Base-by-base conservation (phyloP, 805 yeast species). In the Wickerhamomyces alni region DNA sequence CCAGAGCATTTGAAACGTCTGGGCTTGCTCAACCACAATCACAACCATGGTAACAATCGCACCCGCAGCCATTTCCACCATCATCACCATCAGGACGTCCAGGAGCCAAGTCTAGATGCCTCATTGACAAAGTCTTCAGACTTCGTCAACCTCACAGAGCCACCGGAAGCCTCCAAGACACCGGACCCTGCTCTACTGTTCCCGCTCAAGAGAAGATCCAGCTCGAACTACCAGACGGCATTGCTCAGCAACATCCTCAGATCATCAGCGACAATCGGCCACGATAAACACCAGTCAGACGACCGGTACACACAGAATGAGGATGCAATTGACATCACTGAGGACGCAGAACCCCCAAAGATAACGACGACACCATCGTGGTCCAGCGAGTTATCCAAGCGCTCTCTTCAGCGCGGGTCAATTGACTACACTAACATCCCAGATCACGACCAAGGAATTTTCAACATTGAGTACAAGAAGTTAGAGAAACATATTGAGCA, bases 81-180 rank as follows among this genome's bases (percentile, higher is more conserved):
- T 21, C 28, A 26, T n/a, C 26, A 24, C 11, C 26, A 24, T 11
- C 26, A 24, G 8, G 26, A 24, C 10, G 26, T 11, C 8, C 26
- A 24, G 26, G 10, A 24, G 11, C 26, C 26, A 31, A 4, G 11
- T n/a, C 33, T 7, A 3, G 15, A 13, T 12, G 13, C 11, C 3
- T 16, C 25, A 16, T 6, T 22, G 4, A 35, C 30, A n/a, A 32
- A 25, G 7, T 41, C 44, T 5, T 38, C 47, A 16, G 45, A 44
- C 12, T 42, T 30, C 18, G 11, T 44, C 8, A 32, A 37, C 32
- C 26, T 40, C 15, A 17, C 35, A 4, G 42, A 37, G 4, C 44
- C 50, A 7, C 52, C 52, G 25, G 37, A 39, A 24, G 44, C 53
- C 0, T 25, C 43, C 12, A 32, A 43, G 28, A 48, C 53, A 4